Percentiles rank a stretch among this genome's conserved stretches.
Conservation (phyloP, 441 rosid species). For the Kokia cookei region DNA sequence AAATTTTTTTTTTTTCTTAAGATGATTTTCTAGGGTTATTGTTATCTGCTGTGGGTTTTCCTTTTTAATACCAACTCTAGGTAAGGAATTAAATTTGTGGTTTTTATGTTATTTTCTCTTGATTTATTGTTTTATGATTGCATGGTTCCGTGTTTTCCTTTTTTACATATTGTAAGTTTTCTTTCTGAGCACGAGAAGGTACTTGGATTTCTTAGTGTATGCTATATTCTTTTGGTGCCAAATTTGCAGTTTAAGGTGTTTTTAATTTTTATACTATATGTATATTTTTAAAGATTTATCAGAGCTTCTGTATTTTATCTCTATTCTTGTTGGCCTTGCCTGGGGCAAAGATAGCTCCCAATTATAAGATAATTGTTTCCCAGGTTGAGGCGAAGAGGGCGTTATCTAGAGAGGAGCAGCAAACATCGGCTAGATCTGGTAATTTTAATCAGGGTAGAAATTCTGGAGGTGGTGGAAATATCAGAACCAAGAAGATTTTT, state of each 20-base stretch:
- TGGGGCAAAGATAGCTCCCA: background rate
- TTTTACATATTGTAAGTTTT: background rate
- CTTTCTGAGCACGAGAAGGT: background rate
- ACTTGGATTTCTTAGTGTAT: background rate
- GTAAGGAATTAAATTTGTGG: background rate
- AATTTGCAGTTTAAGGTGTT: background rate
- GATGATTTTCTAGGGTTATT: background rate
- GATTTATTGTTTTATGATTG: background rate
- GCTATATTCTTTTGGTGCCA: background rate
- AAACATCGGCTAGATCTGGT: slow-evolving; percentile 54
- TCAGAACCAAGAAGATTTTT: slow-evolving; percentile 83
- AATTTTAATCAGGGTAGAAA: slow-evolving; percentile 51
- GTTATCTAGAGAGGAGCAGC: slow-evolving; percentile 93
- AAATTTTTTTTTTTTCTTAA: background rate
- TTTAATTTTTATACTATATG: background rate
- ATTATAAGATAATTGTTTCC: slow-evolving; percentile 9
- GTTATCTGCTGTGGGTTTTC: background rate
- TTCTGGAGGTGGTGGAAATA: slow-evolving; percentile 51
- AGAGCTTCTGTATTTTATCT: background rate
- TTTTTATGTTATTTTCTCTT: background rate
- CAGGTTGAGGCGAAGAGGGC: slow-evolving; percentile 97
- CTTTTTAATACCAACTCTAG: background rate
- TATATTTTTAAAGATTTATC: background rate
- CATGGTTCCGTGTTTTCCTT: background rate
- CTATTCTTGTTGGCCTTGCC: background rate